Percentiles rank a stretch among this genome's conserved stretches.
Evolutionary conservation across 2,329 filamentous ascomycete genomes (phyloP).

Genomic region (Parastagonospora nodorum): DNA sequence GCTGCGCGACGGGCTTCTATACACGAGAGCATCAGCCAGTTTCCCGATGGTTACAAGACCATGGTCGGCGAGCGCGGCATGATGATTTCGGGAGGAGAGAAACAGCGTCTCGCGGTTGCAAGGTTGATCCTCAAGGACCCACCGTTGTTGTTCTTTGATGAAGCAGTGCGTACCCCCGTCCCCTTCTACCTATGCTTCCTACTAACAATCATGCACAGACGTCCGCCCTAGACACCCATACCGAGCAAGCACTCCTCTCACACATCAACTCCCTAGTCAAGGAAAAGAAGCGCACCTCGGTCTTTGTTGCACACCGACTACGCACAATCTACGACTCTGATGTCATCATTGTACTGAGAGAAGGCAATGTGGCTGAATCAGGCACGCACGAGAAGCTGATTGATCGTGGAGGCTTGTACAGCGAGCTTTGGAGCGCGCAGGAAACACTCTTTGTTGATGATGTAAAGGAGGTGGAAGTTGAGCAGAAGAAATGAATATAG

Average conservation of each 20-base stretch:
- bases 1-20: slow-evolving; percentile 84
- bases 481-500: neutral
- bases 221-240: slow-evolving; percentile 89
- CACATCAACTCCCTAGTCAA: slow-evolving; percentile 93
- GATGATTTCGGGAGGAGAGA: slow-evolving; percentile 97
- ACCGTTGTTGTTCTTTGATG: slow-evolving; percentile 89
- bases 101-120: slow-evolving; percentile 85
- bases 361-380: slow-evolving; percentile 83
- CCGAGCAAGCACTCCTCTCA: slow-evolving; percentile 84
- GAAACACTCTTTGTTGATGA: slow-evolving; percentile 41
- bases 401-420: slow-evolving; percentile 78
- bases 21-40: slow-evolving; percentile 71
- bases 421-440: slow-evolving; percentile 80
- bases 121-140: slow-evolving; percentile 87
- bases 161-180: slow-evolving; percentile 63
- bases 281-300: slow-evolving; percentile 86
- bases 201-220: slow-evolving; percentile 55
- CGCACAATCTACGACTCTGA: slow-evolving; percentile 92
- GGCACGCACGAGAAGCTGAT: slow-evolving; percentile 87
- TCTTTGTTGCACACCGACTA: slow-evolving; percentile 91
- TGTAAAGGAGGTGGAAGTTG: slow-evolving; percentile 14
- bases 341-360: slow-evolving; percentile 86
- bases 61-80: slow-evolving; percentile 92
- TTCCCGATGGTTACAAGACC: slow-evolving; percentile 88
- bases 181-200: neutral